Evolutionary conservation across 176 grass and related monocot genomes (phyloP).

Genomic region (Secale cereale): DNA sequence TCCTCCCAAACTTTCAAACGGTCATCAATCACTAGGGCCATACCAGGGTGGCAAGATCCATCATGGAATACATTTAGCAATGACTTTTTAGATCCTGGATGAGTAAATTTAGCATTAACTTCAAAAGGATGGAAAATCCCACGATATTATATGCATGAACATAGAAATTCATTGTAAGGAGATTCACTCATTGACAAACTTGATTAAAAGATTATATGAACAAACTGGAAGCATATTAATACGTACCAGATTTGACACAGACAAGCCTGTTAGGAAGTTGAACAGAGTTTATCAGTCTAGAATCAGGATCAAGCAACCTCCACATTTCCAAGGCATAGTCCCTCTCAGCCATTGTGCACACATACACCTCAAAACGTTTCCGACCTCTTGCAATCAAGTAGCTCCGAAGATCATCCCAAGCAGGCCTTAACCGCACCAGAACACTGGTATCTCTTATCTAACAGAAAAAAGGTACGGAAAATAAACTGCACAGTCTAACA

Average conservation of each 20-base stretch:
- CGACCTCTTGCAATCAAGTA: slow-evolving; percentile 76
- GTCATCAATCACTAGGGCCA: slow-evolving; percentile 82
- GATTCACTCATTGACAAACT: not conserved
- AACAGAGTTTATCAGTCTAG: slow-evolving; percentile 58
- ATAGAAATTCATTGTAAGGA: slow-evolving; percentile 25
- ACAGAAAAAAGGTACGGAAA: slow-evolving; percentile 22
- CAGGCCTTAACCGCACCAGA: slow-evolving; percentile 67
- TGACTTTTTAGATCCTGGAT: slow-evolving; percentile 58
- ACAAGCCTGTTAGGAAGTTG: slow-evolving; percentile 67
- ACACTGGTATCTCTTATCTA: slow-evolving; percentile 83
- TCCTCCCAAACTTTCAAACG: slow-evolving; percentile 86
- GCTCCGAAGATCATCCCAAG: slow-evolving; percentile 79
- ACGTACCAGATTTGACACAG: slow-evolving; percentile 70
- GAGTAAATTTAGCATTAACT: slow-evolving; percentile 9
- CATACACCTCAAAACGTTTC: slow-evolving; percentile 91
- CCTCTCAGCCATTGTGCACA: slow-evolving; percentile 88
- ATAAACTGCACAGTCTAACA: not conserved
- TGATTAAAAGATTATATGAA: not conserved
- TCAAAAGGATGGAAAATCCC: slow-evolving; percentile 16
- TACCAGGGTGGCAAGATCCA: slow-evolving; percentile 68
- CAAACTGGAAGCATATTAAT: not conserved
- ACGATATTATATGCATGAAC: not conserved
- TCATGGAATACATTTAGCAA: slow-evolving; percentile 73
- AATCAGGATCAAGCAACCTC: slow-evolving; percentile 77
- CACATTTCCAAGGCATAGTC: slow-evolving; percentile 91